Percentiles rank a stretch among this genome's conserved stretches.
Conservation (phyloP, 305 asterid species). For the Fraxinus paxiana region DNA sequence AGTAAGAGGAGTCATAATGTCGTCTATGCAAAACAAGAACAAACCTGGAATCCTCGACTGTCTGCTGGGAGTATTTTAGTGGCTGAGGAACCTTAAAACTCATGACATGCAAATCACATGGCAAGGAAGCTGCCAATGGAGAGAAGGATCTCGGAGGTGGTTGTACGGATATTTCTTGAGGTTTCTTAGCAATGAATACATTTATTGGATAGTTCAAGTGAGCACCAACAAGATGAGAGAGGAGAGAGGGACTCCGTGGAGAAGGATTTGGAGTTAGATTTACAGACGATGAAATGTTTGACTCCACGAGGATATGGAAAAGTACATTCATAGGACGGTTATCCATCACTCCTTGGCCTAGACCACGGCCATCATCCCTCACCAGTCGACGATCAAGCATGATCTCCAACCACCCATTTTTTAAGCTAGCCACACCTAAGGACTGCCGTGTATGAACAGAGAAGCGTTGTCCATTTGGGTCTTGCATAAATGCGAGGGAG, state of each 20-base stretch:
- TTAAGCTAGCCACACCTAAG: conserved; percentile 79
- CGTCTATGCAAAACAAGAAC: conserved; percentile 64
- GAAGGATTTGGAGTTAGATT: conserved; percentile 41
- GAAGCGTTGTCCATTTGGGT: conserved; percentile 60
- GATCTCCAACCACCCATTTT: conserved; percentile 81
- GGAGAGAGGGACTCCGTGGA: conserved; percentile 75
- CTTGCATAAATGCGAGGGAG: conserved; percentile 81
- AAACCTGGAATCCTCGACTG: conserved; percentile 52
- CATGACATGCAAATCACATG: conserved; percentile 86
- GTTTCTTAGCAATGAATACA: conserved; percentile 65
- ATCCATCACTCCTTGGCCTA: conserved; percentile 95
- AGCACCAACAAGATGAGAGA: conserved; percentile 82
- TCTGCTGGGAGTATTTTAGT: conserved; percentile 59
- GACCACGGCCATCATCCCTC: conserved; percentile 90
- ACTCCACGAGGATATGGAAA: conserved; percentile 68
- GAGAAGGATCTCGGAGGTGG: conserved; percentile 95
- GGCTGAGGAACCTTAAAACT: conserved; percentile 86
- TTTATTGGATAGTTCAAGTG: conserved; percentile 77
- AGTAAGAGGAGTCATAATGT: conserved; percentile 68
- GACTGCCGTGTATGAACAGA: conserved; percentile 86
- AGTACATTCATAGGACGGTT: conserved; percentile 80
- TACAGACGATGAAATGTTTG: conserved; percentile 54
- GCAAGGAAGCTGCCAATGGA: conserved; percentile 67
- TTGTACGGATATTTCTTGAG: conserved; percentile 73
- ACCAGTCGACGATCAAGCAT: conserved; percentile 86